phyloP scores from a whole-genome alignment of 805 yeast species.

The Metschnikowia cubensis region DNA sequence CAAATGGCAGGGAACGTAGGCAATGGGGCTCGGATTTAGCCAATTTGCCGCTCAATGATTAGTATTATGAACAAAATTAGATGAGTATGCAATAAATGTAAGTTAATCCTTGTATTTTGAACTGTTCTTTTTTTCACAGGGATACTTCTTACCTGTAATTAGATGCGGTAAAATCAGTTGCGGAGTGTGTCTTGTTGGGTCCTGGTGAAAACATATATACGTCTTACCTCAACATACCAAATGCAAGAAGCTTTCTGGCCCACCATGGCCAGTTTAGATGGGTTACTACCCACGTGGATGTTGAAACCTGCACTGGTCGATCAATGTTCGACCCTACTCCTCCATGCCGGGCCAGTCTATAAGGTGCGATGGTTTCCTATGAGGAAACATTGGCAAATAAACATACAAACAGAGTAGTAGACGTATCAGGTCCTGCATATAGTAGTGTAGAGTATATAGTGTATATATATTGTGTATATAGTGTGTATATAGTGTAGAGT shows the following conservation, averaged over 20 bases:
- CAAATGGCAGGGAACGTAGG: not conserved
- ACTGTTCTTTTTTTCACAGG: not conserved
- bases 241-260: not conserved
- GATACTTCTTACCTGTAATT: not conserved
- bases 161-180: conserved; percentile 2
- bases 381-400: no score
- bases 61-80: not conserved
- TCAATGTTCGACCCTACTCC: no score
- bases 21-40: not conserved
- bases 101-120: not conserved
- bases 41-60: not conserved
- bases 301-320: no score
- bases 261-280: no score
- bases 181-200: conserved; percentile 6
- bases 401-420: no score
- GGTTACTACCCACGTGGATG: no score
- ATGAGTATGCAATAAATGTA: not conserved
- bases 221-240: not conserved
- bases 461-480: no score
- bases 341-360: no score
- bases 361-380: no score
- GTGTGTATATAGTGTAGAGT: no score
- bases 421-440: no score
- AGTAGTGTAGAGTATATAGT: no score
- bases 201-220: not conserved